Percentiles rank a stretch among this genome's conserved stretches.
phyloP scores from a whole-genome alignment of 2,329 filamentous ascomycete species.

The Calonectria pauciramosa region DNA sequence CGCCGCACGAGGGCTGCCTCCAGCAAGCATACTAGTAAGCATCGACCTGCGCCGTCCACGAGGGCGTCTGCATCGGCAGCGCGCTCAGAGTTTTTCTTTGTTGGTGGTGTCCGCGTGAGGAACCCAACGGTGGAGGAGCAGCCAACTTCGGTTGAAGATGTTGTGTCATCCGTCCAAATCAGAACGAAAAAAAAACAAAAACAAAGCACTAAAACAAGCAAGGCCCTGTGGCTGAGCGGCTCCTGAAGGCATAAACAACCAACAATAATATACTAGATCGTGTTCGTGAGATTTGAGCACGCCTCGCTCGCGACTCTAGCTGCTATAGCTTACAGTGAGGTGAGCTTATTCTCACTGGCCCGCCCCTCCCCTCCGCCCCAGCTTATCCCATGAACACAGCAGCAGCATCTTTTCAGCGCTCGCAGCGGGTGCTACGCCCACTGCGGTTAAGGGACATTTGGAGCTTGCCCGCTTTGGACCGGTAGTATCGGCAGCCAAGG shows the following conservation, averaged over 20 bases:
- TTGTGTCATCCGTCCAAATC: neutral
- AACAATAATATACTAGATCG: neutral
- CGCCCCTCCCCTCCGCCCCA: neutral
- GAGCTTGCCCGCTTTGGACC: slow-evolving; percentile 1
- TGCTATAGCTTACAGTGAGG: slow-evolving; percentile 5
- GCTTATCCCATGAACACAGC: neutral
- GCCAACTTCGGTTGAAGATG: neutral
- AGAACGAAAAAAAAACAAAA: neutral
- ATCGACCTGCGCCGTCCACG: neutral
- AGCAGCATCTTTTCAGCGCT: slow-evolving; percentile 18
- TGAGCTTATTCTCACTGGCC: slow-evolving; percentile 11
- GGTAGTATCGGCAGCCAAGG: slow-evolving; percentile 17
- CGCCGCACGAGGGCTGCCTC: neutral
- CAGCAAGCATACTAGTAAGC: slow-evolving; percentile 14
- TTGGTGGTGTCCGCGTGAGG: neutral
- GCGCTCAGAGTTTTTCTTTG: neutral
- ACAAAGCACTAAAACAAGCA: neutral
- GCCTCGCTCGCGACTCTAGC: slow-evolving; percentile 1
- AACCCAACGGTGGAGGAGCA: neutral
- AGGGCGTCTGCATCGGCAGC: neutral
- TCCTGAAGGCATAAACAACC: neutral
- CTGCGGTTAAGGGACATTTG: neutral
- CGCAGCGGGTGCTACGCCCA: slow-evolving; percentile 14
- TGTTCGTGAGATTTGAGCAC: slow-evolving; percentile 1
- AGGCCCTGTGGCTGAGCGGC: neutral